These are phyloP conservation scores for Anaeromyces robustus DNA, from an alignment of 192 early-diverging fungal species.

Conservation along the genomic window DNA sequence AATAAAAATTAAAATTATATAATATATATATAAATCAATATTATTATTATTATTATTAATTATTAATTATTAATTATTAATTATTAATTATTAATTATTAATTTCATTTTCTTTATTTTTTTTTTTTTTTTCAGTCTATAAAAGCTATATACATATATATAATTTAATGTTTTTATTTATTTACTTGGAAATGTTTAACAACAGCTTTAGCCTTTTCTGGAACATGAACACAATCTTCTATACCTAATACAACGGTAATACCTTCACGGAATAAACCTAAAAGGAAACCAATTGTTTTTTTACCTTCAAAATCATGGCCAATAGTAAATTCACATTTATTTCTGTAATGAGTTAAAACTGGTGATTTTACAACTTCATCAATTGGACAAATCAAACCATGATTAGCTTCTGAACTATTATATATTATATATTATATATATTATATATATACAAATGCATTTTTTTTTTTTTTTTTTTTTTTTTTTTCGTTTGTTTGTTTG, in stretches of 20 bases:
- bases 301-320: slow-evolving; percentile 34
- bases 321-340: slow-evolving; percentile 68
- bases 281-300: slow-evolving; percentile 45
- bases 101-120: no score
- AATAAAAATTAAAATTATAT: no score
- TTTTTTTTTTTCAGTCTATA: no score
- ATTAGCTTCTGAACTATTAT: slow-evolving; percentile 6
- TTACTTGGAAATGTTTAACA: slow-evolving; percentile 18
- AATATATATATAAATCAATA: no score
- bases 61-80: no score
- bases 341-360: slow-evolving; percentile 38
- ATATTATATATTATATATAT: neutral
- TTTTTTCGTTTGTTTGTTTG: no score
- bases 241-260: slow-evolving; percentile 25
- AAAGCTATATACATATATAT: no score
- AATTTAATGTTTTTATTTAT: slow-evolving; percentile 39
- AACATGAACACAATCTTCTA: neutral
- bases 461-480: slow-evolving; percentile 1
- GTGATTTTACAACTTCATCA: slow-evolving; percentile 30
- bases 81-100: no score
- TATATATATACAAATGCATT: slow-evolving; percentile 10
- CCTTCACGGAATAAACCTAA: slow-evolving; percentile 50
- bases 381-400: neutral
- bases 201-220: neutral
- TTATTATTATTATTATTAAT: no score